Base-by-base conservation (phyloP, 805 yeast genomes). In the Lipomyces orientalis region DNA sequence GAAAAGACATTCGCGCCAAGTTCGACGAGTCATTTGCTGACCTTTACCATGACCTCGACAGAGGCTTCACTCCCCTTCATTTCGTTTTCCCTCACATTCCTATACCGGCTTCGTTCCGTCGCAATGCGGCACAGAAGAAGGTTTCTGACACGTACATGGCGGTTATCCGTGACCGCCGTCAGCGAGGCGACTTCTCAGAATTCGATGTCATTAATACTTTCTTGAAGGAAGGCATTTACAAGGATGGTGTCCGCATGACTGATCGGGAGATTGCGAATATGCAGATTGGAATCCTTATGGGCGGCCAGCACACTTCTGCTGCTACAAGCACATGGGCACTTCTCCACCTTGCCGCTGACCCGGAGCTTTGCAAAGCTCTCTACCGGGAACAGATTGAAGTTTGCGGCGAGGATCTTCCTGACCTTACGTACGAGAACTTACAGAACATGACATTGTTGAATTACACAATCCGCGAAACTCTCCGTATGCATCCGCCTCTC, bases 251-350 rank as follows among this genome's bases (percentile, higher is more conserved):
- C 60, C 84, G 85, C 76, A 93, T 95, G 98, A 89, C 97, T 34
- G 99, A 95, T 79, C 88, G 89, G 78, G 97, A 95, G 81, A 92
- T 95, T 76, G 95, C 98, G 60, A 90, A 93, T 80, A 83, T 95
- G 79, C 83, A 93, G 79, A 94, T 95, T 79, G 99, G 98, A 79
- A 90, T 95, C 64, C 84, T 95, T 69, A 95, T 95, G 99, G 99
- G 99, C 75, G 99, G 99, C 71, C 99, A 95, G 83, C 99, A 95
- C 80, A 95, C 99, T 34, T 90, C 97, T 71, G 95, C 98, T 56
- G 86, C 98, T 31, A 95, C 99, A 29, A 90, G 97, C 54, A 90
- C 98, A 19, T 95, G 99, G 99, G 88, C 88, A 76, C 82, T 95
- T 76, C 84, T 95, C 72, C 98, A 95, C 77, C 84, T 95, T 69